Conservation (phyloP, 805 yeast genomes). For the Ogataea ganodermae region DNA sequence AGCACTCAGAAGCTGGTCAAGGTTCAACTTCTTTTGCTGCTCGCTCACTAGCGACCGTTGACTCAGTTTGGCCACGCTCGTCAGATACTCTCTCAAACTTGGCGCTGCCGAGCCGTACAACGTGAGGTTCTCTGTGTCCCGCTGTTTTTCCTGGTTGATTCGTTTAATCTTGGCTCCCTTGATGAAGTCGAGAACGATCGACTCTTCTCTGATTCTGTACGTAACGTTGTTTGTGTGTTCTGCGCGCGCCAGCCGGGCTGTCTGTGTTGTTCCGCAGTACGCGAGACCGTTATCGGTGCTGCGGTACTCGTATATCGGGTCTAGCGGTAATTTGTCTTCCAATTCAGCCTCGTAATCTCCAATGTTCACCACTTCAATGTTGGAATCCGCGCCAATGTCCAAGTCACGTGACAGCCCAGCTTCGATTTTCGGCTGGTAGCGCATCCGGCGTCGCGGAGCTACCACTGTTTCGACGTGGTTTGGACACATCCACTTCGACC, state of each 20-base stretch:
- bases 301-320: constrained; percentile 38
- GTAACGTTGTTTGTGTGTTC: constrained; percentile 39
- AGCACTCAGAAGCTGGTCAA: constrained; percentile 49
- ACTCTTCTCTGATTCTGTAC: constrained; percentile 66
- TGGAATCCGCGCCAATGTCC: constrained; percentile 42
- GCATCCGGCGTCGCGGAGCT: constrained; percentile 50
- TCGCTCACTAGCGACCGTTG: constrained; percentile 33
- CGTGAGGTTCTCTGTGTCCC: constrained; percentile 32
- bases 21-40: constrained; percentile 40
- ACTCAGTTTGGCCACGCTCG: constrained; percentile 36
- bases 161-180: constrained; percentile 47
- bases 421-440: constrained; percentile 54
- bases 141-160: constrained; percentile 37
- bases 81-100: constrained; percentile 32
- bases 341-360: constrained; percentile 37
- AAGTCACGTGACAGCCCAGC: constrained; percentile 56
- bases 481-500: constrained; percentile 89
- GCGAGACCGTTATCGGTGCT: constrained; percentile 39
- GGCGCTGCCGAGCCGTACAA: constrained; percentile 34
- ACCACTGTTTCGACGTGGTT: constrained; percentile 64
- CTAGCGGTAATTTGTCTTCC: constrained; percentile 34
- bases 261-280: constrained; percentile 23
- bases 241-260: constrained; percentile 23
- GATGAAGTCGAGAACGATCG: constrained; percentile 68
- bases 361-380: constrained; percentile 53